Conservation (phyloP, 176 grass and related monocot genomes). For the Otatea glauca region DNA sequence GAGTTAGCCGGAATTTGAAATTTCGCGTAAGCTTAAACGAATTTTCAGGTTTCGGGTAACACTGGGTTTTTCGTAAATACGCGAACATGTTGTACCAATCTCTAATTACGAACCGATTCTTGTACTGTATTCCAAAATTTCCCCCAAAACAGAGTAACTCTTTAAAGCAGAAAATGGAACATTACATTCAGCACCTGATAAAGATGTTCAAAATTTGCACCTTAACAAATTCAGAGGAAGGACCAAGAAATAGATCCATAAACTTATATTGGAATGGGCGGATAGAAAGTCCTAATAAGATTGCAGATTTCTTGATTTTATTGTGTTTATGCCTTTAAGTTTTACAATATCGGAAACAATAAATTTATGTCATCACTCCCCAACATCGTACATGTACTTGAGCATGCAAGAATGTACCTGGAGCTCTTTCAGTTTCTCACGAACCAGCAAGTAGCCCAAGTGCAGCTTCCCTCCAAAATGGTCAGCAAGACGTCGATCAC, state of each 20-base stretch:
- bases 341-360: conserved; percentile 19
- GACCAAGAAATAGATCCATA: conserved; percentile 15
- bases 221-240: conserved; percentile 54
- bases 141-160: conserved; percentile 70
- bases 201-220: conserved; percentile 53
- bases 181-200: conserved; percentile 72
- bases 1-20: too few species aligned
- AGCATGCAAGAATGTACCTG: conserved; percentile 57
- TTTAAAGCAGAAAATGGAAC: conserved; percentile 71
- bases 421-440: conserved; percentile 88
- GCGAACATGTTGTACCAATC: too few species aligned
- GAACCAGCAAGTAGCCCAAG: conserved; percentile 94
- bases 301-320: conserved; percentile 7
- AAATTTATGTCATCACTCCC: conserved; percentile 29
- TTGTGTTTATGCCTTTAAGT: conserved; percentile 23
- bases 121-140: too few species aligned
- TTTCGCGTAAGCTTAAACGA: too few species aligned
- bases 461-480: conserved; percentile 99
- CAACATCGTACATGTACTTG: conserved; percentile 10
- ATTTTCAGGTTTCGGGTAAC: too few species aligned
- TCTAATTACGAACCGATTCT: too few species aligned
- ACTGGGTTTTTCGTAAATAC: too few species aligned
- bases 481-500: conserved; percentile 95
- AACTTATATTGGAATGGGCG: conserved; percentile 33
- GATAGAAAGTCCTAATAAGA: conserved; percentile 24